Conservation (phyloP, 176 grass and related monocot genomes). For the Musa troglodytarum region DNA sequence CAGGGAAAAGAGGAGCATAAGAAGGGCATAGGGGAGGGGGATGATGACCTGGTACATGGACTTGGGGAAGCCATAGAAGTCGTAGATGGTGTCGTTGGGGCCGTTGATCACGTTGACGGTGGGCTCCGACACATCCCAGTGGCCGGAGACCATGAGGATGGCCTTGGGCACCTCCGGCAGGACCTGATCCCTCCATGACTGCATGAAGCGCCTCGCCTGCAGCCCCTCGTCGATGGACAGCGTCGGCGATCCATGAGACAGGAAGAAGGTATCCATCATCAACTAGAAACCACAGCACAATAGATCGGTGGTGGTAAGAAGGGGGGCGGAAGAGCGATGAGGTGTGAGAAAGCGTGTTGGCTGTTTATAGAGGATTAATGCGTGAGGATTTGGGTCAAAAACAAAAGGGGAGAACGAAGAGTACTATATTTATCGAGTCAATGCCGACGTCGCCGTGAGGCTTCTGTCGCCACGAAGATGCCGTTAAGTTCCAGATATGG, state of each 20-base stretch:
- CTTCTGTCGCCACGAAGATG: too few relatives aligned
- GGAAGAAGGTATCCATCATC: constrained; percentile 37
- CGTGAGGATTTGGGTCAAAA: too few relatives aligned
- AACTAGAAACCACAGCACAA: background rate
- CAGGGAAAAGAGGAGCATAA: background rate
- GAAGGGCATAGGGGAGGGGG: background rate
- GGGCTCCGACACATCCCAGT: constrained; percentile 9
- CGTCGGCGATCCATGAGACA: constrained; percentile 24
- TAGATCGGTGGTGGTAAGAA: too few relatives aligned
- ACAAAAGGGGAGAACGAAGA: too few relatives aligned
- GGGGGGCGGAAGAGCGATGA: too few relatives aligned
- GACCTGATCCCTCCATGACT: constrained; percentile 19
- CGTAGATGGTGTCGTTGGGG: constrained; percentile 21
- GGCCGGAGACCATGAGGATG: constrained; percentile 23
- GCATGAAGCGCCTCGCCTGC: constrained; percentile 16
- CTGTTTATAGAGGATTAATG: too few relatives aligned
- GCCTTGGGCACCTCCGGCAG: background rate
- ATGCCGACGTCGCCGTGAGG: too few relatives aligned
- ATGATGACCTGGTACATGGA: constrained; percentile 14
- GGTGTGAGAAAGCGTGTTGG: too few relatives aligned
- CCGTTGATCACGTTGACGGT: constrained; percentile 19
- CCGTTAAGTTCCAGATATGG: too few relatives aligned
- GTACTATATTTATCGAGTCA: too few relatives aligned
- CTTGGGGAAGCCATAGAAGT: constrained; percentile 29
- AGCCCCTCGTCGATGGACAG: constrained; percentile 23